Evolutionary conservation across 306 rosid genomes (phyloP).

Genomic region (Trifolium fragiferum): DNA sequence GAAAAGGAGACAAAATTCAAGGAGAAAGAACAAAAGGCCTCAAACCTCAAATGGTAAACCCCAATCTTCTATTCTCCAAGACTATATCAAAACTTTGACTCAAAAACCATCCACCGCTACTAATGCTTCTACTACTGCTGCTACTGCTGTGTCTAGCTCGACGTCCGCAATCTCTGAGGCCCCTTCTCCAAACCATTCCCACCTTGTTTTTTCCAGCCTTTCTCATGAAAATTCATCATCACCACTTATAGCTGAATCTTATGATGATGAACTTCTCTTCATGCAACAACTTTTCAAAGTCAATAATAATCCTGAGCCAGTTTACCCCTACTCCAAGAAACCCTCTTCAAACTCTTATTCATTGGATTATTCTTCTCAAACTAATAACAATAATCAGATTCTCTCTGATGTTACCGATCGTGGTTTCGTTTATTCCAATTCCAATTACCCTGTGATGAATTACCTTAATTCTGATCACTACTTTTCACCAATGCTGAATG

Average conservation of each 20-base stretch:
- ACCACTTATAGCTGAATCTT: slow-evolving; percentile 15
- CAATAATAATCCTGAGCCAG: slow-evolving; percentile 18
- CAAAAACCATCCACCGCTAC: slow-evolving; percentile 9
- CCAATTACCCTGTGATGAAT: neutral
- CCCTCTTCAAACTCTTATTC: neutral
- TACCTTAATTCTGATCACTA: slow-evolving; percentile 57
- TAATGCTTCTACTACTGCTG: neutral
- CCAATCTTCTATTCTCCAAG: slow-evolving; percentile 70
- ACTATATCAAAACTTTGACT: slow-evolving; percentile 62
- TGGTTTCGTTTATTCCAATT: slow-evolving; percentile 7
- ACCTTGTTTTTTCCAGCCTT: slow-evolving; percentile 4
- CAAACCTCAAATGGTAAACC: slow-evolving; percentile 50
- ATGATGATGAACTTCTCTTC: slow-evolving; percentile 72
- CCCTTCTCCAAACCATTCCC: neutral
- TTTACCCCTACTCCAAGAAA: slow-evolving; percentile 17
- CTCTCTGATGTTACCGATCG: neutral
- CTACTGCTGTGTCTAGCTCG: neutral
- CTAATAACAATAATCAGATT: slow-evolving; percentile 27
- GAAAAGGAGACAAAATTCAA: slow-evolving; percentile 80
- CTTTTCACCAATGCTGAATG: slow-evolving; percentile 63
- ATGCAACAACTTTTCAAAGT: slow-evolving; percentile 61
- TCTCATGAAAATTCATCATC: neutral
- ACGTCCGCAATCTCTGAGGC: neutral
- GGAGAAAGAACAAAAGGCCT: slow-evolving; percentile 68
- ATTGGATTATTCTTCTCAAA: neutral